These are phyloP conservation scores for Aspergillus latus DNA, from an alignment of 2,329 filamentous ascomycete genomes.

Conservation along the genomic window DNA sequence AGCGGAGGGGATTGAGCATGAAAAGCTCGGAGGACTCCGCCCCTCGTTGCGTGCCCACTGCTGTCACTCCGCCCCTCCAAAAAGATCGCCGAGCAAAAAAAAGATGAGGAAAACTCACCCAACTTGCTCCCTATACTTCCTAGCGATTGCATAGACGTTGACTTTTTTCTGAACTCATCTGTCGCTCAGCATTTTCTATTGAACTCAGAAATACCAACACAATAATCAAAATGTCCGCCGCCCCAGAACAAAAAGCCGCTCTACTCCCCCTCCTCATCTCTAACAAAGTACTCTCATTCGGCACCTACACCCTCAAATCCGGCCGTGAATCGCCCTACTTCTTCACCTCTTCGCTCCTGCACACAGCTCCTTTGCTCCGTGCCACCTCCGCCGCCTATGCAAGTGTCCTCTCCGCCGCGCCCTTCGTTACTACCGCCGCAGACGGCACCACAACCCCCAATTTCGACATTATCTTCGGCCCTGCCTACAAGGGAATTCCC, in stretches of 20 bases:
- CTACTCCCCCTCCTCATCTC: constrained; percentile 23
- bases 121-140: background rate
- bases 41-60: constrained; percentile 19
- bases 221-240: constrained; percentile 11
- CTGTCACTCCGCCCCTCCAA: background rate
- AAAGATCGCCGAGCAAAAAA: background rate
- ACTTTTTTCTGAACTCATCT: too few relatives aligned
- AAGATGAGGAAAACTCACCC: background rate
- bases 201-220: background rate
- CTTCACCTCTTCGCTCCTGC: constrained; percentile 93
- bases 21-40: constrained; percentile 4
- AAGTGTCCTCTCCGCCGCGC: constrained; percentile 53
- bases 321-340: constrained; percentile 91
- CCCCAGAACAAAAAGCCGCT: constrained; percentile 18
- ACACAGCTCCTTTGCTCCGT: constrained; percentile 73
- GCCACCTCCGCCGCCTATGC: constrained; percentile 83
- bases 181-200: too few relatives aligned
- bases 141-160: too few relatives aligned
- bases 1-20: background rate
- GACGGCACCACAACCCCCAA: constrained; percentile 44
- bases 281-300: constrained; percentile 25
- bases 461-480: constrained; percentile 85
- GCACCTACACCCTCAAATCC: constrained; percentile 69
- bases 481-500: constrained; percentile 96
- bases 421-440: constrained; percentile 40